Conservation (phyloP, 75 land plant genomes). For the Sequoia sempervirens region DNA sequence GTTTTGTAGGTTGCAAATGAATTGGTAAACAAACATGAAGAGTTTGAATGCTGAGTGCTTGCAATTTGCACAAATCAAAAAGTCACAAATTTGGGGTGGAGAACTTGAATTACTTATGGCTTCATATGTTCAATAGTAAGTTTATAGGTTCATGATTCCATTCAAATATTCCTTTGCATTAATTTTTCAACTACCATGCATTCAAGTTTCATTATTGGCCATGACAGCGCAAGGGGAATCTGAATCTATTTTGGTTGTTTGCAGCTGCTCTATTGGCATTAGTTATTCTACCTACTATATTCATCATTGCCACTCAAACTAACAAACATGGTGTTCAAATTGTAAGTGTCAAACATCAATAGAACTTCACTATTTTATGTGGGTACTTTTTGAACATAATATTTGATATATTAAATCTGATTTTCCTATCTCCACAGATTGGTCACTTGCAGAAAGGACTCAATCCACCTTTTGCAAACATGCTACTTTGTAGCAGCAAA, state of each 20-base stretch:
- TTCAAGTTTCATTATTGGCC: no score
- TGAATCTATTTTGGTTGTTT: conserved; percentile 89
- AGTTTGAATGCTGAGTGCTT: no score
- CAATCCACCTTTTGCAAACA: conserved; percentile 61
- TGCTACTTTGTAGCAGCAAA: conserved; percentile 36
- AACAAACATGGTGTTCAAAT: conserved; percentile 67
- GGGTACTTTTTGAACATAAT: neutral
- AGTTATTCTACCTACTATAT: conserved; percentile 68
- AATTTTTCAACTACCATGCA: no score
- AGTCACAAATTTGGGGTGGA: no score
- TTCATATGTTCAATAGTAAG: no score
- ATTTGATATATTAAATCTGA: neutral
- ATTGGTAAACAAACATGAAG: no score
- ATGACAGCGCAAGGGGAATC: no score
- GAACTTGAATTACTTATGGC: no score
- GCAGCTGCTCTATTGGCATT: conserved; percentile 84
- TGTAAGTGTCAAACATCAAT: conserved; percentile 34
- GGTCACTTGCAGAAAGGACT: conserved; percentile 61
- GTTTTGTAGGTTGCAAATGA: no score
- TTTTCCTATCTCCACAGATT: conserved; percentile 27
- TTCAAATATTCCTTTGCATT: no score
- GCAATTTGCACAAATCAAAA: no score
- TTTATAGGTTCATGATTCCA: no score
- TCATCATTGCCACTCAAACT: conserved; percentile 57
- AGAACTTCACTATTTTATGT: neutral